Base-by-base conservation (phyloP, 805 yeast genomes). In the Candida sphagnicola region DNA sequence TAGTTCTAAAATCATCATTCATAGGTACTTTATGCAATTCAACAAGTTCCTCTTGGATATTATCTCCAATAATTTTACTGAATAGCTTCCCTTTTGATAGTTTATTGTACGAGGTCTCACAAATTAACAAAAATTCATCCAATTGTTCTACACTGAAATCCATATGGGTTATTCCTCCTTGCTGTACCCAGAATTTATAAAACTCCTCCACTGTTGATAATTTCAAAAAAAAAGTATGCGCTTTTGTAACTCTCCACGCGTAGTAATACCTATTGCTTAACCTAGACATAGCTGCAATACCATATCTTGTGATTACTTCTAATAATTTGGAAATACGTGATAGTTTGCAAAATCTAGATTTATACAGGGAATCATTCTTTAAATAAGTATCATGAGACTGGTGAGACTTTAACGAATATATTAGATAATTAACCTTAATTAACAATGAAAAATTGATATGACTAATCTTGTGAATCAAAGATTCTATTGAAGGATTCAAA, bases 191-290 rank as follows among this genome's bases (percentile, higher is more conserved):
- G 10, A 40, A 32, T 14, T 51, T 44, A 40, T 55, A 62, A 25
- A 59, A 51, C 4, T 56, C 61, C 16, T 57, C 47, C 14, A 61
- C 54, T 0, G 44, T 54, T 8, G 76, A 40, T 4, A 72, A 37
- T 17, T 57, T 61, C 10, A 70, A 45, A 15, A 78, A 48, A 32
- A 62, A 69, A 4, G 55, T 55, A 37, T 74, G 76, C 0, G 85
- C 81, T 48, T 80, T 81, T 26, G 77, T 67, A 53, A 82, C 70
- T 57, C 84, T 73, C 79, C 82, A 79, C 2, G 88, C 84, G 51
- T 80, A 80, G 41, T 77, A 78, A 51, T 80, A 82, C 45, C 78
- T 69, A 18, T 62, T 66, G 15, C 85, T 76, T 25, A 83, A 57
- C 28, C 67, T 65, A 14, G 61, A 68, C 24, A 65, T 43, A 2